Conservation (phyloP, 306 rosid species). For the Sicyos baderoa region DNA sequence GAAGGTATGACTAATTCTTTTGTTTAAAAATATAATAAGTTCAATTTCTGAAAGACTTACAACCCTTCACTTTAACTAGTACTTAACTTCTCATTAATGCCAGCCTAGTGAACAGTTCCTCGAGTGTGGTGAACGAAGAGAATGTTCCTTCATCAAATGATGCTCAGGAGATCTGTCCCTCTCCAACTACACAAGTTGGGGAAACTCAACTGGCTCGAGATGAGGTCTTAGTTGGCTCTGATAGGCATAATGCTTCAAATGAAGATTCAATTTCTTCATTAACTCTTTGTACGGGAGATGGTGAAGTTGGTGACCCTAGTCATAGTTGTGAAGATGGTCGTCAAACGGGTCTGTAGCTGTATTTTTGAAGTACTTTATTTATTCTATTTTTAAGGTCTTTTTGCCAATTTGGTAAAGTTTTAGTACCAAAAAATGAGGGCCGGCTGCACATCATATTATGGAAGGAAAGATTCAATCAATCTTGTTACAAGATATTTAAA, state of each 20-base stretch:
- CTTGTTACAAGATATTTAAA: not conserved
- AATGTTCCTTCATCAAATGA: constrained; percentile 31
- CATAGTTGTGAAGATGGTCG: constrained; percentile 38
- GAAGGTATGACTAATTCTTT: constrained; percentile 40
- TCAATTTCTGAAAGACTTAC: not conserved
- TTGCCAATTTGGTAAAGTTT: not conserved
- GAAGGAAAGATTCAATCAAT: not conserved
- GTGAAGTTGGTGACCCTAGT: constrained; percentile 33
- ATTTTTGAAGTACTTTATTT: not conserved
- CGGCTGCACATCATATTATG: constrained; percentile 1
- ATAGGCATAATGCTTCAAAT: constrained; percentile 29
- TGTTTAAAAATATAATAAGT: not conserved
- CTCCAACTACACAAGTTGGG: constrained; percentile 27
- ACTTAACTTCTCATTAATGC: constrained; percentile 29
- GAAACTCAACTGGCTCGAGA: constrained; percentile 37
- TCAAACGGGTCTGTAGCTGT: constrained; percentile 30
- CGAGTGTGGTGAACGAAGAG: constrained; percentile 48
- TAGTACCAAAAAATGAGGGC: not conserved
- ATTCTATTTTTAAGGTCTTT: not conserved
- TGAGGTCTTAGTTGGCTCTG: constrained; percentile 32
- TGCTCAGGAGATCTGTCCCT: constrained; percentile 30
- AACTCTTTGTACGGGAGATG: constrained; percentile 28
- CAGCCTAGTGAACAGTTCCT: constrained; percentile 41
- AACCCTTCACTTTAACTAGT: constrained; percentile 19
- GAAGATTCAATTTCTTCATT: constrained; percentile 29